Evolutionary conservation across 495 filamentous ascomycete genomes (phyloP).

Genomic region (Aspergillus mulundensis): DNA sequence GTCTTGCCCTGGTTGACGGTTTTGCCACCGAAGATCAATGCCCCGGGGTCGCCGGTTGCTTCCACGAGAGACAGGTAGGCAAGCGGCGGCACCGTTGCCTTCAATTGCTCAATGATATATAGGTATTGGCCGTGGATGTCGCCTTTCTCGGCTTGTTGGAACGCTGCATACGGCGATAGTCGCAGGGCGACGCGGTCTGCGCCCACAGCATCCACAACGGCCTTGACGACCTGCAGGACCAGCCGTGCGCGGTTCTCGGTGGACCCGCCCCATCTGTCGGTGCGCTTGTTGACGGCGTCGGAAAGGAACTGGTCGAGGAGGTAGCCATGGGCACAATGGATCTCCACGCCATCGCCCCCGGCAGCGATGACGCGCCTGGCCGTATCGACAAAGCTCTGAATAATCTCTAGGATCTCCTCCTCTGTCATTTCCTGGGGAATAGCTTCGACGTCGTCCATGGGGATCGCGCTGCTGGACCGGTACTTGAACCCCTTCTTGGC

Average conservation of each 20-base stretch:
- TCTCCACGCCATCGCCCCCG: constrained; percentile 74
- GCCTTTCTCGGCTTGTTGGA: constrained; percentile 65
- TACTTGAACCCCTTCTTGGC: constrained; percentile 2
- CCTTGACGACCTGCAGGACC: constrained; percentile 55
- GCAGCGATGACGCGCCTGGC: constrained; percentile 29
- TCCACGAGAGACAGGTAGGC: constrained; percentile 66
- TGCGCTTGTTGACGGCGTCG: constrained; percentile 58
- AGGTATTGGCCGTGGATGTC: constrained; percentile 61
- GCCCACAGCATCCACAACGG: constrained; percentile 53
- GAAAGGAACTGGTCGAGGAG: constrained; percentile 70
- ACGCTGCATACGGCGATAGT: constrained; percentile 58
- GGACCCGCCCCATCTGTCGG: constrained; percentile 65
- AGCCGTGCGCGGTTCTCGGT: constrained; percentile 66
- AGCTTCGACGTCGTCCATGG: constrained; percentile 49
- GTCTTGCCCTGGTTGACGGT: too few relatives aligned
- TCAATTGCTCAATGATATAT: constrained; percentile 42
- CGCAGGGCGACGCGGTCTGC: constrained; percentile 49
- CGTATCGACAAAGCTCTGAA: too few relatives aligned
- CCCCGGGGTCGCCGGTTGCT: constrained; percentile 40
- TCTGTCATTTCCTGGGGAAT: constrained; percentile 51
- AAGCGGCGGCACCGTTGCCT: constrained; percentile 48
- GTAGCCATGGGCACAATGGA: constrained; percentile 71
- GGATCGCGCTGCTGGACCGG: constrained; percentile 38
- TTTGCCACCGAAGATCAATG: constrained; percentile 27
- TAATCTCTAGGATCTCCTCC: too few relatives aligned